Evolutionary conservation across 202 grass and related monocot species (phyloP), one percentile per base, ranked within the genome.

Genomic region (Zoysia matrella): DNA sequence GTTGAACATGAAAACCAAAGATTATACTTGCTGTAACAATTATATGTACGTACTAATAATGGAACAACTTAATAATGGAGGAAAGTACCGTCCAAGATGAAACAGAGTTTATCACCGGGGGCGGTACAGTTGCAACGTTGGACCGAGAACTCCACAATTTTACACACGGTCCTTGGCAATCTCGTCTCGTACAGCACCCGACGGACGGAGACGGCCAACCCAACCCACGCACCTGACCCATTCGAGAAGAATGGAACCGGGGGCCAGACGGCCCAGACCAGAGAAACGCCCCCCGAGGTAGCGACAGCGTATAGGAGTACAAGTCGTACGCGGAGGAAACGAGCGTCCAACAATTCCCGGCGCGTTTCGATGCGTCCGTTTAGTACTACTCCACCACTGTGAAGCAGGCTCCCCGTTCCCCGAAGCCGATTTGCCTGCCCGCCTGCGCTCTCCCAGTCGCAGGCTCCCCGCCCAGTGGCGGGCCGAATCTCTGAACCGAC

Each of bases 91-190:
- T 52, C 9, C 1, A 11, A 30, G 3, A 54, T 10, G 22, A 61
- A 41, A 0, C 8, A 1, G 61, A 39, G 9, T 11, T 39, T 8
- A 62, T 36, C 30, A 36, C 30, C 30, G 30, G 30, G 0, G 30
- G 30, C 60, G 12, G 39, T 7, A 15, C 2, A 3, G 47, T 0
- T 44, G 13, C 12, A 78, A 77, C 42, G 36, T 50, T 51, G 60
- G 30, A 50, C 61, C 62, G 8, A 4, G 16, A 22, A 18, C 30
- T 36, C 30, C 30, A 1, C 30, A 36, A 36, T 61, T 69, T 60
- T 70, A 53, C 40, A 55, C 39, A 12, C 40, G n/a, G 75, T 85
- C 83, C 68, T 79, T 9, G 18, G 7, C 43, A 45, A 43, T 65
- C 58, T 85, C 57, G 58, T 72, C 58, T 14, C 40, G 2, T 64